Conservation (phyloP, 768 basidiomycete species). For the Cantharellus cinnabarinus region DNA sequence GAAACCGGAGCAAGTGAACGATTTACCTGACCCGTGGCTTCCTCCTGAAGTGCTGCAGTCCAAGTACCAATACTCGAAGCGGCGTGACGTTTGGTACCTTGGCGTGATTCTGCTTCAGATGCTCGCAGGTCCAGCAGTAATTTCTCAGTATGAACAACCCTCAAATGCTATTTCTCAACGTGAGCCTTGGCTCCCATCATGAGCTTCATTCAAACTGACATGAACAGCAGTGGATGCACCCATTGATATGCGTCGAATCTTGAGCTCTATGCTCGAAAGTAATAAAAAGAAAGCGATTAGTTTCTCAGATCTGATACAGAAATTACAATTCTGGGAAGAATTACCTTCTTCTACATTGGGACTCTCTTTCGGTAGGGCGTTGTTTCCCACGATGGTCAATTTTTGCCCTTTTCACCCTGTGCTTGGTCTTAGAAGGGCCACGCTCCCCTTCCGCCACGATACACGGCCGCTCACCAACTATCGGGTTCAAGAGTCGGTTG, state of each 20-base stretch:
- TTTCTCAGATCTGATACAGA: conserved; percentile 4
- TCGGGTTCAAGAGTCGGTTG: not conserved
- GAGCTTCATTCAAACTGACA: not conserved
- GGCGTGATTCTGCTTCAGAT: conserved; percentile 71
- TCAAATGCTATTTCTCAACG: not conserved
- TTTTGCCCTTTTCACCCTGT: no score
- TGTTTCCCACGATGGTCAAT: no score
- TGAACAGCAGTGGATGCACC: conserved; percentile 3
- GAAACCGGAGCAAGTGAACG: conserved; percentile 13
- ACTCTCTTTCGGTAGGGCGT: no score
- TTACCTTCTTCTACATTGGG: not conserved
- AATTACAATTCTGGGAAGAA: not conserved
- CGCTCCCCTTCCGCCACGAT: not conserved
- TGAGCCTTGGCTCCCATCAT: not conserved
- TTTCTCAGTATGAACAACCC: conserved; percentile 16
- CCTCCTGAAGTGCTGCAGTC: conserved; percentile 59
- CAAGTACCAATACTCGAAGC: conserved; percentile 52
- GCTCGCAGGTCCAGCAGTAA: conserved; percentile 59
- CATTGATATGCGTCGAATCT: conserved; percentile 3
- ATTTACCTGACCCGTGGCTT: conserved; percentile 28
- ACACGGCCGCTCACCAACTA: not conserved
- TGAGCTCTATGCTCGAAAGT: conserved; percentile 9
- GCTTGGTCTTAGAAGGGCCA: not conserved
- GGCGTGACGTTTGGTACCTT: conserved; percentile 64
- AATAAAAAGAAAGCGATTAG: not conserved